Percentiles rank a stretch among this genome's conserved stretches.
Conservation (phyloP, 2,329 filamentous ascomycete genomes). For the Aspergillus pseudoviridinutans region DNA sequence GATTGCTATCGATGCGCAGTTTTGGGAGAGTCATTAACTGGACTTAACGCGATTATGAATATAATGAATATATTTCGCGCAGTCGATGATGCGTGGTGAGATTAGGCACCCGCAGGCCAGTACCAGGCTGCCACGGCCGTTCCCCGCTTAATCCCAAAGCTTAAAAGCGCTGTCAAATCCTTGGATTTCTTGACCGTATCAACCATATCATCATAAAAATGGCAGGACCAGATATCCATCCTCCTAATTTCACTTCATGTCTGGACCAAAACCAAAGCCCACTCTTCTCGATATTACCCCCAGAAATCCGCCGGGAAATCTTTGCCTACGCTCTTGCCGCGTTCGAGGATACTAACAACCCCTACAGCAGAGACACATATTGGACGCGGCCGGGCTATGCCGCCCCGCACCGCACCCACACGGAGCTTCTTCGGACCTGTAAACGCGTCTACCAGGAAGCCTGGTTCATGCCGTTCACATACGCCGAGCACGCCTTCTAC, state of each 20-base stretch:
- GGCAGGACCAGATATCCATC: neutral
- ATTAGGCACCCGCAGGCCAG: neutral
- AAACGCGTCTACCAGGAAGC: slow-evolving; percentile 41
- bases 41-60: neutral
- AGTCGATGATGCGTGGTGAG: neutral
- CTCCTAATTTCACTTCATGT: neutral
- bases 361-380: slow-evolving; percentile 31
- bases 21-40: slow-evolving; percentile 71
- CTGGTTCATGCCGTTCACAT: slow-evolving; percentile 42
- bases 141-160: neutral
- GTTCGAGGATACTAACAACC: slow-evolving; percentile 28
- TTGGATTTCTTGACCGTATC: neutral
- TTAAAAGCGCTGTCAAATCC: neutral
- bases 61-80: neutral
- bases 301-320: slow-evolving; percentile 49
- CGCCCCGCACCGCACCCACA: slow-evolving; percentile 35
- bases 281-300: slow-evolving; percentile 41
- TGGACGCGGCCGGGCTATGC: slow-evolving; percentile 43
- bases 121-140: neutral
- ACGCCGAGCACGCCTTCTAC: slow-evolving; percentile 41
- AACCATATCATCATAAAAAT: neutral
- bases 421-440: slow-evolving; percentile 42
- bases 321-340: slow-evolving; percentile 42
- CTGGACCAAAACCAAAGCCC: slow-evolving; percentile 14
- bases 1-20: slow-evolving; percentile 71